Conservation (phyloP, 176 grass and related monocot genomes). For the Zoysia japonica region DNA sequence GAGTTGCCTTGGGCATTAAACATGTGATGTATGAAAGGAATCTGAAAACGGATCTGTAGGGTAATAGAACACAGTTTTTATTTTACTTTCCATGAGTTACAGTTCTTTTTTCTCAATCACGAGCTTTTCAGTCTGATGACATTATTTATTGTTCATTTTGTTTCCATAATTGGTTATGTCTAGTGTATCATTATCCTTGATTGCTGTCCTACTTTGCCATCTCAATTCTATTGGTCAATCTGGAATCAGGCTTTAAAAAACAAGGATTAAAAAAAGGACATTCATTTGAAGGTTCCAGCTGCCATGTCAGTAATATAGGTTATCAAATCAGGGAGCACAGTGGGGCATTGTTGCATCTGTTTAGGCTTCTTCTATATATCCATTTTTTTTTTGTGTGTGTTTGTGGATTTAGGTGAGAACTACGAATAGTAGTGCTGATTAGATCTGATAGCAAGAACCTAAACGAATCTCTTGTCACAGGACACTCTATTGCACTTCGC, state of each 20-base stretch:
- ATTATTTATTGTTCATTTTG: slow-evolving; percentile 22
- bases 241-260: neutral
- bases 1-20: slow-evolving; percentile 34
- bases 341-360: neutral
- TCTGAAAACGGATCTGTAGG: slow-evolving; percentile 15
- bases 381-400: neutral
- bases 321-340: slow-evolving; percentile 13
- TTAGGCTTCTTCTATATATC: neutral
- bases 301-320: slow-evolving; percentile 8
- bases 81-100: slow-evolving; percentile 39
- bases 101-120: neutral
- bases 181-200: slow-evolving; percentile 4
- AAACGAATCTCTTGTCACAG: neutral
- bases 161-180: slow-evolving; percentile 15
- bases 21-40: slow-evolving; percentile 7
- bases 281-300: slow-evolving; percentile 18
- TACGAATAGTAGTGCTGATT: neutral
- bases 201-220: slow-evolving; percentile 1
- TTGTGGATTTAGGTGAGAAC: neutral
- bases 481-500: slow-evolving; percentile 14
- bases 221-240: neutral
- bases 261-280: neutral
- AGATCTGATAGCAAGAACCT: slow-evolving; percentile 7
- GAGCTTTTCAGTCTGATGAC: slow-evolving; percentile 25
- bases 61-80: slow-evolving; percentile 33